Evolutionary conservation across 192 early-diverging fungal genomes (phyloP).

Genomic region (Pilaira anomala): DNA sequence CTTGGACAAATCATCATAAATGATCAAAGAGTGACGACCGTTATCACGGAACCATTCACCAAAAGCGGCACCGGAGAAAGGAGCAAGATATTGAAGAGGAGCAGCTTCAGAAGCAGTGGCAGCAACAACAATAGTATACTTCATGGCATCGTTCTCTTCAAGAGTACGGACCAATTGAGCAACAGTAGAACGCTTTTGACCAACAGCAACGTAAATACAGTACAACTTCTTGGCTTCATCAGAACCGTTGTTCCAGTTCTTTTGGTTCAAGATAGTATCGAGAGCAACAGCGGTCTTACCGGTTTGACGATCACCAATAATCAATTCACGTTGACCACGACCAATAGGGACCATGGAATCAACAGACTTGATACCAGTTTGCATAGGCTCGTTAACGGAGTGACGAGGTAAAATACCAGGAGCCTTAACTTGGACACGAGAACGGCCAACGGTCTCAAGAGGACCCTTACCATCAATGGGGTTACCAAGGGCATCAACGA

Average conservation of each 20-base stretch:
- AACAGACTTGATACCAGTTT: conserved; percentile 99
- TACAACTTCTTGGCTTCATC: conserved; percentile 98
- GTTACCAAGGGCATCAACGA: conserved; percentile 98
- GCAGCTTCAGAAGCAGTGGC: conserved; percentile 99
- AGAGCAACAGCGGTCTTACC: conserved; percentile 98
- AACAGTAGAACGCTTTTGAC: conserved; percentile 98
- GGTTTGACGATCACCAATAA: conserved; percentile 99
- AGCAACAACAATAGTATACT: conserved; percentile 97
- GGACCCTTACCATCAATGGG: conserved; percentile 99
- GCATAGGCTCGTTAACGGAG: conserved; percentile 99
- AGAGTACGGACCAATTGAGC: conserved; percentile 98
- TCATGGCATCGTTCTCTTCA: conserved; percentile 94
- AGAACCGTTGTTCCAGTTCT: conserved; percentile 92
- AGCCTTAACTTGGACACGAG: conserved; percentile 98
- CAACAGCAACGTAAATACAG: conserved; percentile 98
- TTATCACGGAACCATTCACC: conserved; percentile 99
- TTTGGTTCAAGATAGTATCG: conserved; percentile 99
- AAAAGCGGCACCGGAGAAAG: conserved; percentile 97
- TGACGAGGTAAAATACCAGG: conserved; percentile 98
- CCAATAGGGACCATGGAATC: conserved; percentile 99
- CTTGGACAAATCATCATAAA: conserved; percentile 99
- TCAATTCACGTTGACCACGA: conserved; percentile 99
- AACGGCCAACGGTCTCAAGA: conserved; percentile 77
- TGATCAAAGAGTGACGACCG: conserved; percentile 96
- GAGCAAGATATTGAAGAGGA: conserved; percentile 97